A percentile compares a stretch with the other conserved stretches of the same genome.
Evolutionary conservation across 345 rosid genomes (phyloP).

Genomic region (Eutrema heterophyllum): DNA sequence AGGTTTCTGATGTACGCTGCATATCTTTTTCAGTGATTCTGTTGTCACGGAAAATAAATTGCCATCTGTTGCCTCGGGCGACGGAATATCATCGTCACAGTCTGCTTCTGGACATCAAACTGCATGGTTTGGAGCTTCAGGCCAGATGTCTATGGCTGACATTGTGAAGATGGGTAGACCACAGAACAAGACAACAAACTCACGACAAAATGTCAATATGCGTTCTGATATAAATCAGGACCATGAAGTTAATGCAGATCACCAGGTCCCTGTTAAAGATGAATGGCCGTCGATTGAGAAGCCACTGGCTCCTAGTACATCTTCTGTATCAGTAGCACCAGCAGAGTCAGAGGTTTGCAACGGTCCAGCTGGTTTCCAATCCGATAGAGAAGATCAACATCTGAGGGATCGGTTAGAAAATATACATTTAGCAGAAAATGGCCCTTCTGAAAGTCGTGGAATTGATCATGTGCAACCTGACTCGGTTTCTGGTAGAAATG

Average conservation of each 20-base stretch:
- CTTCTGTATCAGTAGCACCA: constrained; percentile 48
- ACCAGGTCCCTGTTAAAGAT: constrained; percentile 46
- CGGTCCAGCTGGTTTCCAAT: constrained; percentile 48
- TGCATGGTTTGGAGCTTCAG: constrained; percentile 74
- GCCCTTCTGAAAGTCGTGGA: constrained; percentile 36
- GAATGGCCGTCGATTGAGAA: constrained; percentile 67
- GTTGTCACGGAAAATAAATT: constrained; percentile 43
- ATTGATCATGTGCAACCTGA: constrained; percentile 43
- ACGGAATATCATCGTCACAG: constrained; percentile 51
- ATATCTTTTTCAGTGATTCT: constrained; percentile 54
- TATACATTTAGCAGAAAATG: constrained; percentile 50
- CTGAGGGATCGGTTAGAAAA: constrained; percentile 47
- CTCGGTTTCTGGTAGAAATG: constrained; percentile 53
- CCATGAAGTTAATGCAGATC: constrained; percentile 37
- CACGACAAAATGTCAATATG: constrained; percentile 9
- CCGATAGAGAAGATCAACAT: constrained; percentile 50
- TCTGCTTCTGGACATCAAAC: constrained; percentile 59
- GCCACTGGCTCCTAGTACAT: constrained; percentile 37
- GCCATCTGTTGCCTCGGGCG: constrained; percentile 33
- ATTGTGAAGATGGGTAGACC: constrained; percentile 98
- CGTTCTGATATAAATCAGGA: constrained; percentile 38
- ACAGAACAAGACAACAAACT: constrained; percentile 41
- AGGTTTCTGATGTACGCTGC: constrained; percentile 25
- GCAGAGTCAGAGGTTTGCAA: constrained; percentile 46
- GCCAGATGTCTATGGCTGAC: constrained; percentile 95